Conservation (phyloP, 2,329 filamentous ascomycete species). For the Colletotrichum neosansevieriae region DNA sequence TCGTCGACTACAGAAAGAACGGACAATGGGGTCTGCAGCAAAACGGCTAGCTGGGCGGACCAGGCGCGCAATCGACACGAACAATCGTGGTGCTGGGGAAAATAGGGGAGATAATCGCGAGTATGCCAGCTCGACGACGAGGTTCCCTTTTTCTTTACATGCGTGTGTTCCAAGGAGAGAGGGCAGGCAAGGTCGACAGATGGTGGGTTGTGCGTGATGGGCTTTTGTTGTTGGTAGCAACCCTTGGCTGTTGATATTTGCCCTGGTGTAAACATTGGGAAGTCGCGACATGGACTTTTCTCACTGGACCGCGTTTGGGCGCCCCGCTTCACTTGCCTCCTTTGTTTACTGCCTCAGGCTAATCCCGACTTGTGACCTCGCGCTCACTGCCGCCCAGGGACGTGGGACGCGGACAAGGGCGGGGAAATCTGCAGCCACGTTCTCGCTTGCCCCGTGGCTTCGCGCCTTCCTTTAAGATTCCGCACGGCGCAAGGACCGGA, state of each 20-base stretch:
- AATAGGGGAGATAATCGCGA: conserved; percentile 28
- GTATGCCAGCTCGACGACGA: conserved; percentile 36
- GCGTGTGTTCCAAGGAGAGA: conserved; percentile 16
- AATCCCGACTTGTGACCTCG: background rate
- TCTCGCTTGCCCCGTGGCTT: conserved; percentile 25
- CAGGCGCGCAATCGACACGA: conserved; percentile 39
- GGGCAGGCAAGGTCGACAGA: conserved; percentile 2
- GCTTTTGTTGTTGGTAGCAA: conserved; percentile 42
- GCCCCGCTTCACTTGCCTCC: background rate
- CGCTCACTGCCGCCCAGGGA: conserved; percentile 1
- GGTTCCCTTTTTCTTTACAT: conserved; percentile 27
- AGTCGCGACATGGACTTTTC: conserved; percentile 34
- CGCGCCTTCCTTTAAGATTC: conserved; percentile 6
- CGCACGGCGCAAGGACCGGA: background rate
- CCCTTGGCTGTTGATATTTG: conserved; percentile 41
- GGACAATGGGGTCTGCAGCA: conserved; percentile 13
- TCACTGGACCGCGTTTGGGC: conserved; percentile 38
- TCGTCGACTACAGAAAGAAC: conserved; percentile 6
- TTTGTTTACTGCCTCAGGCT: conserved; percentile 39
- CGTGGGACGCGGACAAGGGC: background rate
- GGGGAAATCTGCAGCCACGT: conserved; percentile 11
- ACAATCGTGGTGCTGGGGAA: conserved; percentile 15
- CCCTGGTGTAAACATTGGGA: conserved; percentile 35
- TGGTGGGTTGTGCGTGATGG: conserved; percentile 25
- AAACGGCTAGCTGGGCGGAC: conserved; percentile 36